Base-by-base conservation (phyloP, 2,329 filamentous ascomycete species). In the Xylaria sp. region DNA sequence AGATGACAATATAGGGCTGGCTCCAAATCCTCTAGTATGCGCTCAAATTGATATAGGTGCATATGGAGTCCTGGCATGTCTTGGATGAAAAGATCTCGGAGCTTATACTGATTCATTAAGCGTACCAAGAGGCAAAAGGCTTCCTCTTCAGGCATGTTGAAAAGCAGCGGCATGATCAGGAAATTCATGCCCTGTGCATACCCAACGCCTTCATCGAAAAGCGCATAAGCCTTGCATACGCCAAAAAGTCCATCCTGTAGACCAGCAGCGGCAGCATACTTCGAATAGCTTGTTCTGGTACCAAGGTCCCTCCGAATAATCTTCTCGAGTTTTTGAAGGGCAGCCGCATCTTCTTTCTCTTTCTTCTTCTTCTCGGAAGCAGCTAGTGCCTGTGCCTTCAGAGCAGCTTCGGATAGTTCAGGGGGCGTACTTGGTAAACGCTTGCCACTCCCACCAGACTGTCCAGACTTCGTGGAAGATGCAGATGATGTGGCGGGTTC, bases 131-230 rank as follows among this genome's bases (percentile, higher is more conserved):
- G 84, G 75, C 93, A 96, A 77, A 99, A 99, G 0, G 96, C 95
- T 81, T 99, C 96, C 77, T 97, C 94, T 81, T 98, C 95, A 2
- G 94, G 92, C 94, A 98, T 97, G 79, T 98, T 98, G 82, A 99
- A 98, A 1, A 99, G 84, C 19, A 99, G 81, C 27, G 97, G 96
- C 94, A 98, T 98, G 57, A 94, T 92, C 68, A 99, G 89, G 77
- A 99, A 99, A 78, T 98, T 99, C 92, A 99, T 98, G 77, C 96
- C 96, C 80, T 99, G 96, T 0, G 97, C 95, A 79, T 99, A 99
- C 36, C 96, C 95, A 42, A 99, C 96, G 7, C 86, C 92, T 76
- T 97, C 94, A 76, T 99, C 96, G 74, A 94, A 98, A 34, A 99
- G 85, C 14, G 96, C 96, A 81, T 99, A 99, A 1, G 96, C 94